phyloP scores from a whole-genome alignment of 1,139 yeast genomes.

The Debaryomyces sp. region DNA sequence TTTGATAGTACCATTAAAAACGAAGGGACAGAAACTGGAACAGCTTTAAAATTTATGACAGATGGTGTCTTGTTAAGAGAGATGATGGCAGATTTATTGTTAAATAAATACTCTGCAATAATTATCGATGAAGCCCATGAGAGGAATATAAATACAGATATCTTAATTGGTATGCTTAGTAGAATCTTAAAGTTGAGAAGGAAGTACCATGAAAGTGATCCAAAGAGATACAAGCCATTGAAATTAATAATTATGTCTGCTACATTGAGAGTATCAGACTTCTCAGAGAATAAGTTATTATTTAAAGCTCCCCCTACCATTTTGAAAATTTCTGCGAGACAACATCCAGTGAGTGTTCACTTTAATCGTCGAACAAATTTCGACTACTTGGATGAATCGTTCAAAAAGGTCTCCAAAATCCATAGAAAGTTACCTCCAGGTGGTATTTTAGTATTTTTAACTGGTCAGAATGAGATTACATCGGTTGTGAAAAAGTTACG shows the following conservation, averaged over 20 bases:
- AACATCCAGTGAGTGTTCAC: constrained; percentile 91
- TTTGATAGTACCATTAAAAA: constrained; percentile 76
- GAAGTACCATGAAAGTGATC: constrained; percentile 50
- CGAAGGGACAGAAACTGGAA: constrained; percentile 51
- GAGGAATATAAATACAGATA: constrained; percentile 93
- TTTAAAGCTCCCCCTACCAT: constrained; percentile 88
- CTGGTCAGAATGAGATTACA: constrained; percentile 92
- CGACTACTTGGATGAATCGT: constrained; percentile 86
- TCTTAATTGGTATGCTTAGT: constrained; percentile 90
- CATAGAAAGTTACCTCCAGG: constrained; percentile 90
- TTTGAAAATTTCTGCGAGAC: constrained; percentile 90
- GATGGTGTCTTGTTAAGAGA: constrained; percentile 96
- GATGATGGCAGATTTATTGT: constrained; percentile 82
- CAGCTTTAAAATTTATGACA: constrained; percentile 94
- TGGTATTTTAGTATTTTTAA: constrained; percentile 86
- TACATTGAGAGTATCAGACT: constrained; percentile 89
- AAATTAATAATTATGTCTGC: constrained; percentile 90
- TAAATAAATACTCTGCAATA: constrained; percentile 80
- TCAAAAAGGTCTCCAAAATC: constrained; percentile 80
- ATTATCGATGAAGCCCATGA: constrained; percentile 98
- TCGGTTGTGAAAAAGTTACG: constrained; percentile 71
- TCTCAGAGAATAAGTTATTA: constrained; percentile 74
- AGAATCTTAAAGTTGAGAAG: constrained; percentile 81
- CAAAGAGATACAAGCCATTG: constrained; percentile 55
- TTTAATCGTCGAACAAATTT: constrained; percentile 78